These are phyloP conservation scores for Alternaria novae-zelandiae DNA, from an alignment of 2,329 filamentous ascomycete genomes.

Conservation along the genomic window DNA sequence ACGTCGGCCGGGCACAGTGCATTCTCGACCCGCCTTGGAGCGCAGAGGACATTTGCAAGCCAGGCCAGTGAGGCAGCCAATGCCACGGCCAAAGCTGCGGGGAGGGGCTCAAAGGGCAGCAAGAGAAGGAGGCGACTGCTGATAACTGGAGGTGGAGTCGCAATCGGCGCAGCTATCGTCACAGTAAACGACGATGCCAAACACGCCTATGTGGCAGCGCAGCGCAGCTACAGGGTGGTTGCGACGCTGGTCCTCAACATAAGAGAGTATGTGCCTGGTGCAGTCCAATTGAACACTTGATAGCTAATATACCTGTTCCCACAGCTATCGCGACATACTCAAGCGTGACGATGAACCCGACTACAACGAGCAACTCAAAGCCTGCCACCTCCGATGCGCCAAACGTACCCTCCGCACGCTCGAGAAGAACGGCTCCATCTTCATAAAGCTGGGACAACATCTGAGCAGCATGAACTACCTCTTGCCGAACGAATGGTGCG, in stretches of 20 bases:
- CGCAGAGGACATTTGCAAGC: conserved; percentile 20
- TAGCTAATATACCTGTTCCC: conserved; percentile 20
- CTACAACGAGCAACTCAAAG: conserved; percentile 71
- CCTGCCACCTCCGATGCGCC: conserved; percentile 92
- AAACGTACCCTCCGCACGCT: conserved; percentile 83
- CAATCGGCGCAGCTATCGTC: conserved; percentile 52
- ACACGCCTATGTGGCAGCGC: conserved; percentile 74
- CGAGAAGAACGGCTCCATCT: conserved; percentile 97
- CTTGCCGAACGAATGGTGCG: conserved; percentile 88
- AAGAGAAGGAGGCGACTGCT: conserved; percentile 38
- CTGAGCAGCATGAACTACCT: conserved; percentile 96
- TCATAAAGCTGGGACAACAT: conserved; percentile 97
- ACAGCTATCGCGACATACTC: conserved; percentile 85
- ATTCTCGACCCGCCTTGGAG: neutral
- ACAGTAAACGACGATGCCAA: conserved; percentile 71
- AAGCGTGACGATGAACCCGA: conserved; percentile 72
- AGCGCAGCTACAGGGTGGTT: conserved; percentile 80
- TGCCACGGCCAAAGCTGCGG: conserved; percentile 8
- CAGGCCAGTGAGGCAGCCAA: conserved; percentile 4
- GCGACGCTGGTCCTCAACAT: conserved; percentile 79
- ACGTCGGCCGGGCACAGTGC: conserved; percentile 4
- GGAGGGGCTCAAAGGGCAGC: conserved; percentile 18
- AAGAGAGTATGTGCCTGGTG: conserved; percentile 72
- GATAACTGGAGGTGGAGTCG: conserved; percentile 34
- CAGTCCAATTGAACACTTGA: neutral